Conservation (phyloP, 805 yeast genomes). For the Yarrowia sp. region DNA sequence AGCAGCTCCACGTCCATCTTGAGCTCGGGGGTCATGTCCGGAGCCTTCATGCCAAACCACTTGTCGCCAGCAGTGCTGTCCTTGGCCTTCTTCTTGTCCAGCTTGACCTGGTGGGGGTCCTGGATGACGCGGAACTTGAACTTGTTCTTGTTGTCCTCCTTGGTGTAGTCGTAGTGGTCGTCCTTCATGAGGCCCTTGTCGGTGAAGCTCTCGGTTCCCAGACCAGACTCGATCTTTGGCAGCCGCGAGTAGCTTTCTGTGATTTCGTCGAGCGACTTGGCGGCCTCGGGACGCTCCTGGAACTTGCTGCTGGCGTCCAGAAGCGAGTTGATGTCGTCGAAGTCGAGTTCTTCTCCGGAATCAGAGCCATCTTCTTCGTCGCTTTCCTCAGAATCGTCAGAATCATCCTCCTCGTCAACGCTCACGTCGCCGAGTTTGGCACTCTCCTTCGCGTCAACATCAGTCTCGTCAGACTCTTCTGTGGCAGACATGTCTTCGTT, state of each 20-base stretch:
- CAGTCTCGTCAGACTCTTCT: neutral
- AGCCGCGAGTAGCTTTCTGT: neutral
- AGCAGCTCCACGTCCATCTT: slow-evolving; percentile 76
- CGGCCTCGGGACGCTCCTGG: neutral
- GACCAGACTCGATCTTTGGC: neutral
- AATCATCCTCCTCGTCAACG: neutral
- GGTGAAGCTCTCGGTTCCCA: neutral
- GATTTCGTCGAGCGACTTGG: neutral
- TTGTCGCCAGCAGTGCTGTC: slow-evolving; percentile 50
- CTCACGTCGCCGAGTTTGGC: neutral
- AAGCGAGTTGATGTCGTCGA: neutral
- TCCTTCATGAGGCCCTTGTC: slow-evolving; percentile 18
- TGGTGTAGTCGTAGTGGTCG: slow-evolving; percentile 10
- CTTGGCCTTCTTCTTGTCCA: slow-evolving; percentile 33
- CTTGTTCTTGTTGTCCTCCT: slow-evolving; percentile 25
- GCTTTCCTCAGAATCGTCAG: neutral
- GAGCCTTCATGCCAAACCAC: slow-evolving; percentile 81
- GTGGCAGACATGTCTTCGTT: neutral
- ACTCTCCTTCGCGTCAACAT: neutral
- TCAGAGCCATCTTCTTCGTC: neutral
- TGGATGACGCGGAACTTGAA: slow-evolving; percentile 33
- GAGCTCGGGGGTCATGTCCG: slow-evolving; percentile 66
- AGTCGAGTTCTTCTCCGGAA: neutral
- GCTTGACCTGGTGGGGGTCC: slow-evolving; percentile 38
- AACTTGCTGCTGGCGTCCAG: slow-evolving; percentile 4